phyloP scores from a whole-genome alignment of 306 rosid genomes.

The Malus fusca region DNA sequence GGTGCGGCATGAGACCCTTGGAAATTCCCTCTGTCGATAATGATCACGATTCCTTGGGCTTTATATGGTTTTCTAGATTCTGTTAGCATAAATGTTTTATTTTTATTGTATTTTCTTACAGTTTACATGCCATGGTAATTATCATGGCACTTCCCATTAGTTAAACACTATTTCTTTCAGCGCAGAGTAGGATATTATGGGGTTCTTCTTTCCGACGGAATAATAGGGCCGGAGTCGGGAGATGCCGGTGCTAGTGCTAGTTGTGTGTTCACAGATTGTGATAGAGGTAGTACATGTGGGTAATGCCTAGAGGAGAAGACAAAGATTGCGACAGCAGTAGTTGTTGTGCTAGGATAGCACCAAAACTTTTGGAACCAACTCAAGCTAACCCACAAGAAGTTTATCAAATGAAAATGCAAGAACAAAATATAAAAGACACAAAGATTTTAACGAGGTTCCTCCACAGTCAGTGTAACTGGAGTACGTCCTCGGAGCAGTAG shows the following conservation, averaged over 20 bases:
- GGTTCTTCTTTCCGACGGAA: too few relatives aligned
- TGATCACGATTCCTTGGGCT: not conserved
- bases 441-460: too few relatives aligned
- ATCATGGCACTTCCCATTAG: not conserved
- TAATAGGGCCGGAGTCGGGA: not conserved
- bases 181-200: not conserved
- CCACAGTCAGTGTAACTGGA: too few relatives aligned
- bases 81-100: not conserved
- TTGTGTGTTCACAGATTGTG: not conserved
- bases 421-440: too few relatives aligned
- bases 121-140: not conserved
- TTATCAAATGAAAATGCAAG: too few relatives aligned
- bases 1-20: not conserved
- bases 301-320: not conserved
- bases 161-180: not conserved
- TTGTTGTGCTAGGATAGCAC: too few relatives aligned
- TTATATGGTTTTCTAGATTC: not conserved
- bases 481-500: too few relatives aligned
- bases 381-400: too few relatives aligned
- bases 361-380: too few relatives aligned
- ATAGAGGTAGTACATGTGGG: not conserved
- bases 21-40: not conserved
- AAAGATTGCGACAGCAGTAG: too few relatives aligned
- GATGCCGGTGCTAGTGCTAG: not conserved
- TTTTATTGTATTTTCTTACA: not conserved